Evolutionary conservation across 1,284 basidiomycete species (phyloP).

Genomic region (Coniferiporia sulphurascens): DNA sequence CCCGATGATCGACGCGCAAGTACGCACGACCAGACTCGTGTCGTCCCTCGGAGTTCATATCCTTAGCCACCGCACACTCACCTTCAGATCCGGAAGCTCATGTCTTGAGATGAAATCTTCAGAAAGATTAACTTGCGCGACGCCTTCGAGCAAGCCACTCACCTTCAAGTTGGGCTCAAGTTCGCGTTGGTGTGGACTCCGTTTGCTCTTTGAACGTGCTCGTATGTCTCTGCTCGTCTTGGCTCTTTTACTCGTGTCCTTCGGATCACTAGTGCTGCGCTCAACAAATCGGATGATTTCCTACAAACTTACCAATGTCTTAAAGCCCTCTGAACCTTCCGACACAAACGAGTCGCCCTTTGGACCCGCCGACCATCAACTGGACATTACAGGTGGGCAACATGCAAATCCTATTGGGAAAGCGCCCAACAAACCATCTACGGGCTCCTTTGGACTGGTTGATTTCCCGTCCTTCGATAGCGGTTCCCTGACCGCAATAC

Average conservation of each 20-base stretch:
- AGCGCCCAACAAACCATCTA: neutral
- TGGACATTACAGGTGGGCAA: neutral
- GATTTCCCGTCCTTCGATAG: slow-evolving; percentile 15
- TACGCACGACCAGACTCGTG: too few species aligned
- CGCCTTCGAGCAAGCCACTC: neutral
- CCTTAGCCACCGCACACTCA: too few species aligned
- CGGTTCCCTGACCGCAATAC: slow-evolving; percentile 12
- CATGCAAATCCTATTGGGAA: neutral
- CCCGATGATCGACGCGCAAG: neutral
- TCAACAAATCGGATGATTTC: neutral
- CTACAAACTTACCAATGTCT: neutral
- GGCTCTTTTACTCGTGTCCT: neutral
- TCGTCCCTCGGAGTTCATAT: too few species aligned
- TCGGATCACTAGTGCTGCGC: neutral
- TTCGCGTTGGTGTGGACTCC: neutral
- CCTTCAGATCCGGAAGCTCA: neutral
- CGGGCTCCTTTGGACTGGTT: neutral
- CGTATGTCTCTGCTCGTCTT: neutral
- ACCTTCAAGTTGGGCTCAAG: neutral
- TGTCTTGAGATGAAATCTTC: neutral
- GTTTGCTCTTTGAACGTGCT: neutral
- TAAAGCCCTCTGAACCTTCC: neutral
- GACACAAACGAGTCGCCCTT: neutral
- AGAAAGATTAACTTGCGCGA: neutral
- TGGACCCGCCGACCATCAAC: neutral